These are phyloP conservation scores for Erodium maritimum DNA, from an alignment of 345 rosid species.

Conservation along the genomic window DNA sequence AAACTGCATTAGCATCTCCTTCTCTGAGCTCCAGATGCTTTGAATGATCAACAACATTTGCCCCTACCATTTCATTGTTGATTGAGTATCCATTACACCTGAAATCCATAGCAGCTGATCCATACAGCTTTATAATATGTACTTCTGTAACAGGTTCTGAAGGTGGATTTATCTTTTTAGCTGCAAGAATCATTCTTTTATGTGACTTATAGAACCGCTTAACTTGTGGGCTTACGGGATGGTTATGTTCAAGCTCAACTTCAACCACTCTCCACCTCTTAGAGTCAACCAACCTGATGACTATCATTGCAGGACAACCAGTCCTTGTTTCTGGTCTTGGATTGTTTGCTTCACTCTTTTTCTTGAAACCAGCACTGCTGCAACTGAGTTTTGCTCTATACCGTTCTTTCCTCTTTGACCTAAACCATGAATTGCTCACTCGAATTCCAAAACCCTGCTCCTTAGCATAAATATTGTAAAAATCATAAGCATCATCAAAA, in stretches of 20 bases:
- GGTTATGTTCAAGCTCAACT: conserved; percentile 71
- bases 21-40: conserved; percentile 39
- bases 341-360: conserved; percentile 52
- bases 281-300: conserved; percentile 57
- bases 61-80: conserved; percentile 21
- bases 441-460: conserved; percentile 65
- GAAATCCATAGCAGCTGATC: conserved; percentile 19
- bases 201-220: background rate
- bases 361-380: conserved; percentile 84
- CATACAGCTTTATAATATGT: conserved; percentile 37
- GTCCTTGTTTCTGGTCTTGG: conserved; percentile 79
- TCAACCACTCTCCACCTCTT: conserved; percentile 75
- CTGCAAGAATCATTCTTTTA: background rate
- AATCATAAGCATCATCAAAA: conserved; percentile 68
- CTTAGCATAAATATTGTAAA: conserved; percentile 60
- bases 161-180: conserved; percentile 2
- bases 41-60: conserved; percentile 20
- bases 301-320: conserved; percentile 78
- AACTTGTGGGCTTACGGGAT: conserved; percentile 37
- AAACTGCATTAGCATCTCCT: conserved; percentile 38
- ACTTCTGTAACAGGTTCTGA: conserved; percentile 30
- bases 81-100: conserved; percentile 15
- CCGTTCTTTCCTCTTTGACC: conserved; percentile 84
- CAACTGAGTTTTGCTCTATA: conserved; percentile 89
- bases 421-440: conserved; percentile 78